These are phyloP conservation scores for Geranomyces michiganensis DNA, from an alignment of 192 early-diverging fungal genomes.

Conservation along the genomic window DNA sequence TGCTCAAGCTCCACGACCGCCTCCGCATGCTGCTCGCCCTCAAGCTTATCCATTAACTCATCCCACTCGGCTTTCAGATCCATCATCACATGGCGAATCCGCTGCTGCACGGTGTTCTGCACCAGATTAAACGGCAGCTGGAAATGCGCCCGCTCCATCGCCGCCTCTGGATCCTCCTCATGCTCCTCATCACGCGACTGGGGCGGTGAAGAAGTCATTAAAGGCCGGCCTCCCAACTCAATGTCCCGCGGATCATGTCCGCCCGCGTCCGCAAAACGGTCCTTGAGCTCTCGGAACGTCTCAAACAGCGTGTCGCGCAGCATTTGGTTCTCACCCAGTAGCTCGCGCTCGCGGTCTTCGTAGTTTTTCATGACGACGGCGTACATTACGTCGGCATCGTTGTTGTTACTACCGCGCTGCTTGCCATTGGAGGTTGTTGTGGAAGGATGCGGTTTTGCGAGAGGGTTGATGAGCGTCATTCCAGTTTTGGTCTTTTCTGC, in stretches of 20 bases:
- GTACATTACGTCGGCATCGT: conserved; percentile 38
- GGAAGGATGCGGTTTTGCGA: conserved; percentile 22
- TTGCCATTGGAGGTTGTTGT: conserved; percentile 8
- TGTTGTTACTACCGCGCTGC: background rate
- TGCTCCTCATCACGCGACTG: background rate
- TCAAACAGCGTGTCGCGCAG: conserved; percentile 41
- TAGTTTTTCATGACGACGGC: conserved; percentile 37
- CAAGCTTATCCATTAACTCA: background rate
- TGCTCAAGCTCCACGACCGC: conserved; percentile 18
- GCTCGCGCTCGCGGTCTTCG: conserved; percentile 51
- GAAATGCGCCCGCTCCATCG: conserved; percentile 30
- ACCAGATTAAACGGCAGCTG: conserved; percentile 37
- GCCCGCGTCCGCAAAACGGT: conserved; percentile 17
- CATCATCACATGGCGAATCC: conserved; percentile 19
- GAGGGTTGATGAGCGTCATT: conserved; percentile 34
- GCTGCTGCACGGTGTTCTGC: conserved; percentile 15
- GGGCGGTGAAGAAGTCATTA: background rate
- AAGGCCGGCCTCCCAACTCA: background rate
- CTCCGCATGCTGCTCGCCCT: background rate
- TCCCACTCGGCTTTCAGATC: conserved; percentile 36
- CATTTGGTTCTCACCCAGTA: conserved; percentile 44
- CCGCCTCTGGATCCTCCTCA: background rate
- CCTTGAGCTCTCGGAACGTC: conserved; percentile 34
- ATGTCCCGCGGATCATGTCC: no score
- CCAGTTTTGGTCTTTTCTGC: conserved; percentile 27